A percentile compares a stretch with the other conserved stretches of the same genome.
Evolutionary conservation across 2,329 filamentous ascomycete species (phyloP).

Genomic region (Colletotrichum eleusines): DNA sequence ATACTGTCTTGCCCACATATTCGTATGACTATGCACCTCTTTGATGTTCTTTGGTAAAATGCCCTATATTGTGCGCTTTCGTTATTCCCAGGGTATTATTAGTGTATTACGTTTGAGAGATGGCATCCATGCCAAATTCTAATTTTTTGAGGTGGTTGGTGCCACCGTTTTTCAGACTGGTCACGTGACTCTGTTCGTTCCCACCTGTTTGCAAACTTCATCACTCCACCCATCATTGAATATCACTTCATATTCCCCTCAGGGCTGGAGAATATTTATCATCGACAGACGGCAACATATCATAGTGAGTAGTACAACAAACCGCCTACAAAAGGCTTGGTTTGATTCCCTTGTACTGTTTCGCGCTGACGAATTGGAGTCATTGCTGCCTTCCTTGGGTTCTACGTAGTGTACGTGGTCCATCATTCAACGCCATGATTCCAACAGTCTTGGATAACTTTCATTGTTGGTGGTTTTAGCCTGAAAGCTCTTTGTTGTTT

Average conservation of each 20-base stretch:
- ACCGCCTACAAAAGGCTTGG: background rate
- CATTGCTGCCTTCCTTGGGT: background rate
- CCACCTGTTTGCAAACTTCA: conserved; percentile 17
- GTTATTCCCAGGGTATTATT: background rate
- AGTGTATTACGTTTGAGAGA: background rate
- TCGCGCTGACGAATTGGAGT: conserved; percentile 5
- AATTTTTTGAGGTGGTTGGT: background rate
- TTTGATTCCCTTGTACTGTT: background rate
- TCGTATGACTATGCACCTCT: background rate
- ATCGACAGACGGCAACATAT: background rate
- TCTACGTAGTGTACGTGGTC: background rate
- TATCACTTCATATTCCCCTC: background rate
- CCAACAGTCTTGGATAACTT: background rate
- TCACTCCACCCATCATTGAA: background rate
- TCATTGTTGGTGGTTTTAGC: background rate
- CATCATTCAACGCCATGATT: background rate
- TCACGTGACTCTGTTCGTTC: conserved; percentile 4
- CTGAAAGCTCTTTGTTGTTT: background rate
- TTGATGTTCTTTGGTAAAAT: background rate
- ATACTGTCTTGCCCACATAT: conserved; percentile 28
- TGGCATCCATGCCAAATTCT: background rate
- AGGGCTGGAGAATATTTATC: background rate
- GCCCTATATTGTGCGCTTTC: background rate
- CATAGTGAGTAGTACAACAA: background rate
- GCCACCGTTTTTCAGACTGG: background rate